Evolutionary conservation across 768 basidiomycete species (phyloP), one percentile per base, ranked within the genome.

Genomic region (Auricularia auricula-judae): DNA sequence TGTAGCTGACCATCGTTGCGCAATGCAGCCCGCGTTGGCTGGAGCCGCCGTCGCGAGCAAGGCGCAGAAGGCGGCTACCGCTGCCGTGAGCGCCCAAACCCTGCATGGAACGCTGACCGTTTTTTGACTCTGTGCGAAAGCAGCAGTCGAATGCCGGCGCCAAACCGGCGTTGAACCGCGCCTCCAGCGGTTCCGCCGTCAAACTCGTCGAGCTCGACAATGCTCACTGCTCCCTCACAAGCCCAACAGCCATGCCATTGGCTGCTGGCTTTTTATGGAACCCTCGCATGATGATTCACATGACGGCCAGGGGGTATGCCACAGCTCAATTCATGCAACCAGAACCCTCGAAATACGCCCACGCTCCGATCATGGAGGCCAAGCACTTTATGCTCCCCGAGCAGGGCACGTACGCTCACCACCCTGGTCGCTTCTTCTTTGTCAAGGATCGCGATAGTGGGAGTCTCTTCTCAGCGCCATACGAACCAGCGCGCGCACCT

Each of bases 171-270:
- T n/a, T 14, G 11, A 59, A 23, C 34, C 56, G 56, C 56, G 56
- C 29, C 34, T 59, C 56, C 4, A 59, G 10, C 34, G 21, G 21
- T 21, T 14, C 14, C 14, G 56, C 56, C 56, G 56, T 59, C 56
- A 59, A 59, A 23, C 56, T 59, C 56, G 56, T 59, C 56, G 56
- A 59, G 23, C 56, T 59, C 56, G 56, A 59, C 56, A 59, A 59
- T 59, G 56, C 56, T 29, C 56, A 59, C 56, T 59, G 56, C 56
- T 59, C 56, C 16, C 56, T 59, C 34, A n/a, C 56, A 8, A n/a
- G 16, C 4, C 56, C 56, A 5, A 59, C 56, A 7, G 56, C 56
- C 11, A 59, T 59, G 56, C 56, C 56, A 10, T 29, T 59, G 23
- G 56, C 56, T 8, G 56, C 56, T 33, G 56, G 56, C 23, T 59